Conservation (phyloP, 805 yeast species). For the Candida railenensis region DNA sequence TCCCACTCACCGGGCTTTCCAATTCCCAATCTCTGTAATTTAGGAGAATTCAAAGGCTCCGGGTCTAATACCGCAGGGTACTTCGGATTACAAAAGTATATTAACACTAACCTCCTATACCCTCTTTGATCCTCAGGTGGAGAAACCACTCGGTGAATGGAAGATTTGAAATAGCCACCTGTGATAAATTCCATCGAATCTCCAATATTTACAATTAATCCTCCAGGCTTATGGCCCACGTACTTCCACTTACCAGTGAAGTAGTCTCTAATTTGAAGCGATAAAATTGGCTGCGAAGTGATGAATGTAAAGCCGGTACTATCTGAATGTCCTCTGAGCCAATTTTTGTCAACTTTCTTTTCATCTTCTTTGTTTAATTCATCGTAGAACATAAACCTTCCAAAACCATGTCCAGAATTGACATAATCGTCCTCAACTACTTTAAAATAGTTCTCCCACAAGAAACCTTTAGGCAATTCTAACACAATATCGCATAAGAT, state of each 20-base stretch:
- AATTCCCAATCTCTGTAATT: constrained; percentile 20
- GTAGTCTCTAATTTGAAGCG: constrained; percentile 30
- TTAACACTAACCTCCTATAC: constrained; percentile 22
- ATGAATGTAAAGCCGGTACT: constrained; percentile 30
- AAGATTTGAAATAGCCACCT: constrained; percentile 27
- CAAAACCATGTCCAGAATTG: constrained; percentile 28
- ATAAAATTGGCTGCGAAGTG: constrained; percentile 30
- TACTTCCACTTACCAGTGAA: constrained; percentile 28
- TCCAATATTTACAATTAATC: constrained; percentile 28
- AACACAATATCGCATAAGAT: constrained; percentile 25
- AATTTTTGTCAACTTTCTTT: constrained; percentile 22
- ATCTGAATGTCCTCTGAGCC: constrained; percentile 32
- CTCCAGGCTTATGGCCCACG: constrained; percentile 29
- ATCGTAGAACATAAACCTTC: constrained; percentile 29
- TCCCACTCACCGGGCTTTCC: constrained; percentile 21
- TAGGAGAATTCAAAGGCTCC: constrained; percentile 23
- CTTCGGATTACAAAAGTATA: constrained; percentile 25
- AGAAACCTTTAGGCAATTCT: constrained; percentile 27
- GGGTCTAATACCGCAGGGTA: constrained; percentile 21
- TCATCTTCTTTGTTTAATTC: constrained; percentile 21
- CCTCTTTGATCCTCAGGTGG: constrained; percentile 25
- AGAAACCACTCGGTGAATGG: constrained; percentile 25
- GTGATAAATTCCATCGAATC: constrained; percentile 32
- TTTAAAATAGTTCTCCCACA: constrained; percentile 28
- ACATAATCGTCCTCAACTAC: constrained; percentile 19